Evolutionary conservation across 495 filamentous ascomycete species (phyloP), one percentile per base, ranked within the genome.

Genomic region (Durotheca rogersii): DNA sequence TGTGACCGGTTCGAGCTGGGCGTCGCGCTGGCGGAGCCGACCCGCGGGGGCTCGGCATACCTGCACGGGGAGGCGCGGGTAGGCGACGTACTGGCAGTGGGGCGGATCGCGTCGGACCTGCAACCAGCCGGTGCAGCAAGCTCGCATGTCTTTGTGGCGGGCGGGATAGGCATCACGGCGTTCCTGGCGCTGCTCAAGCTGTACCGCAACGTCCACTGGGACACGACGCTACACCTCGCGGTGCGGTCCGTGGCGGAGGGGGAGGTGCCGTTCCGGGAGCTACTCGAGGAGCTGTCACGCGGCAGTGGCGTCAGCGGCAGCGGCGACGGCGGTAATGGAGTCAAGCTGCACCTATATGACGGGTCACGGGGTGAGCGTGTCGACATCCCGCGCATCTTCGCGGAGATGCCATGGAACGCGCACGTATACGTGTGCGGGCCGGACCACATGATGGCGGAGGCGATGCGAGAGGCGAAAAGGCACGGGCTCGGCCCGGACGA

Each of bases 401-500:
- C 37, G 3, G 46, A 43, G 4, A 44, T 71, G 14, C 51, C 58
- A 4, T 76, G 71, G 71, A 82, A 78, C 44, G 68, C 72, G 4
- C 69, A 74, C 30, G 51, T 82, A 4, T 82, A 81, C 41, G 70
- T 74, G 20, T 82, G 79, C 58, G 80, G 80, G 0, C 78, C 80
- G 0, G 38, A 49, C 37, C 67, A 74, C 2, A 67, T 83, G 62
- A 73, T 81, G 55, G 72, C 76, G 4, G 73, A 70, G 46, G 71
- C 76, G 0, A 34, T 47, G 1, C 54, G 41, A 2, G 67, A 71
- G 41, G 64, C 68, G 15, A 69, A 61, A 25, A 57, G 38, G 15
- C 60, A 49, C n/a, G 64, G 68, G 6, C 61, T 82, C 1, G 53
- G 66, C 0, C 60, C 73, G 11, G 65, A 66, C 2, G 72, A 78